Evolutionary conservation across 805 yeast species (phyloP).

Genomic region (Hagleromyces aurorensis): DNA sequence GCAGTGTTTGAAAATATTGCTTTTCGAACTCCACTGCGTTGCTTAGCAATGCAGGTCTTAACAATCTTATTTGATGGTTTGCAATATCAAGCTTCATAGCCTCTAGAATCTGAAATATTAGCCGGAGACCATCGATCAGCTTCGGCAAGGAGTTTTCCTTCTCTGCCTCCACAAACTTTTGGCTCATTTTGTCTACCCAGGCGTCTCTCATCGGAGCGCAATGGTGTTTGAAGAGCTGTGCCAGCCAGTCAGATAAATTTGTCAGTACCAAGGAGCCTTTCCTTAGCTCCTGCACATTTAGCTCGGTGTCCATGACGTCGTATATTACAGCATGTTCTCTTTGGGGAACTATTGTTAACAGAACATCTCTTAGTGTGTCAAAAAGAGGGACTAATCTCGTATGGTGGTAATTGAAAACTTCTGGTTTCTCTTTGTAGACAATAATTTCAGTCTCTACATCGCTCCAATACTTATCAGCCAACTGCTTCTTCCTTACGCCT

Average conservation of each 20-base stretch:
- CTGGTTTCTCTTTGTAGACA: conserved; percentile 31
- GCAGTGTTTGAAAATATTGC: conserved; percentile 55
- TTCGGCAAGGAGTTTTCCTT: conserved; percentile 38
- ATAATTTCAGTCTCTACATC: conserved; percentile 64
- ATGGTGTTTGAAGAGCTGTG: conserved; percentile 71
- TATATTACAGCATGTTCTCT: conserved; percentile 61
- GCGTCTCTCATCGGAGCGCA: conserved; percentile 94
- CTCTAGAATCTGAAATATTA: conserved; percentile 75
- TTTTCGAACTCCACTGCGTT: conserved; percentile 85
- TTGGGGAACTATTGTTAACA: conserved; percentile 66
- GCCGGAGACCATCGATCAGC: conserved; percentile 68
- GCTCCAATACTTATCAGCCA: conserved; percentile 78
- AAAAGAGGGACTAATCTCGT: conserved; percentile 60
- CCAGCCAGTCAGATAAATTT: conserved; percentile 64
- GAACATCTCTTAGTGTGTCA: conserved; percentile 67
- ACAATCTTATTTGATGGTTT: conserved; percentile 81
- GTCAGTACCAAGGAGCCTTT: conserved; percentile 68
- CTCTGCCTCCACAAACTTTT: conserved; percentile 41
- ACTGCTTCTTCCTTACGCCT: conserved; percentile 65
- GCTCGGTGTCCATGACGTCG: conserved; percentile 68
- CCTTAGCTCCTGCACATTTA: conserved; percentile 65
- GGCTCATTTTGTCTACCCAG: conserved; percentile 79
- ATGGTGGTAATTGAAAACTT: conserved; percentile 27
- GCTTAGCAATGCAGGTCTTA: conserved; percentile 76
- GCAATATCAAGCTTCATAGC: conserved; percentile 95